Evolutionary conservation across 2,329 filamentous ascomycete species (phyloP).

Genomic region (Ceratocystis albifundus): DNA sequence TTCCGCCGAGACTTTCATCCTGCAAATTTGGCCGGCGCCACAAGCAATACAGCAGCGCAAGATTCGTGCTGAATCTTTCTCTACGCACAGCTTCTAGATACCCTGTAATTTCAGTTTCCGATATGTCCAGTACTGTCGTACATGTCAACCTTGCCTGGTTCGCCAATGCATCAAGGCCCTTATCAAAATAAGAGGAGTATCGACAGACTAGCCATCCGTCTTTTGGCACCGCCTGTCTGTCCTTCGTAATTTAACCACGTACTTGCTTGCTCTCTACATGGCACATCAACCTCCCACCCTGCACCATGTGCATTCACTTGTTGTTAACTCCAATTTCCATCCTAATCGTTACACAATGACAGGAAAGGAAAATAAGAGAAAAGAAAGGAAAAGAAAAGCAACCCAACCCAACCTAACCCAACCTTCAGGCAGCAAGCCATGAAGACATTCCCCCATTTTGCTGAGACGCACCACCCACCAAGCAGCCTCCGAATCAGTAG

Average conservation of each 20-base stretch:
- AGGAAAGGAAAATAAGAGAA: not conserved
- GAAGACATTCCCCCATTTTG: not conserved
- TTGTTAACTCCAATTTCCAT: not conserved
- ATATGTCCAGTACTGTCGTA: not conserved
- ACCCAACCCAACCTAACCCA: too few species aligned
- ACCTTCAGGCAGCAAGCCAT: not conserved
- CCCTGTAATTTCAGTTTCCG: not conserved
- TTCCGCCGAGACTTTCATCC: not conserved
- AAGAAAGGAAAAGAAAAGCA: too few species aligned
- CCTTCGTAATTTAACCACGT: not conserved
- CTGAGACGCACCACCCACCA: not conserved
- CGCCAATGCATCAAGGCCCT: not conserved
- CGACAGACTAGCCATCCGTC: not conserved
- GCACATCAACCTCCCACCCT: not conserved
- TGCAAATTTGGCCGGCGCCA: not conserved
- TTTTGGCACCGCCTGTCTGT: not conserved
- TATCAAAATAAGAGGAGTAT: not conserved
- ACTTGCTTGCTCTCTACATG: not conserved
- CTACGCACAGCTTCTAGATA: not conserved
- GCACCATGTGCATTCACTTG: not conserved
- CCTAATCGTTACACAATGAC: not conserved
- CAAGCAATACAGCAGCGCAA: too few species aligned
- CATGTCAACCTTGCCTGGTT: not conserved
- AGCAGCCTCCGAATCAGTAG: not conserved
- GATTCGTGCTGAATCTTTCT: not conserved